phyloP scores from a whole-genome alignment of 768 basidiomycete genomes.

The Cystobasidium ongulense region DNA sequence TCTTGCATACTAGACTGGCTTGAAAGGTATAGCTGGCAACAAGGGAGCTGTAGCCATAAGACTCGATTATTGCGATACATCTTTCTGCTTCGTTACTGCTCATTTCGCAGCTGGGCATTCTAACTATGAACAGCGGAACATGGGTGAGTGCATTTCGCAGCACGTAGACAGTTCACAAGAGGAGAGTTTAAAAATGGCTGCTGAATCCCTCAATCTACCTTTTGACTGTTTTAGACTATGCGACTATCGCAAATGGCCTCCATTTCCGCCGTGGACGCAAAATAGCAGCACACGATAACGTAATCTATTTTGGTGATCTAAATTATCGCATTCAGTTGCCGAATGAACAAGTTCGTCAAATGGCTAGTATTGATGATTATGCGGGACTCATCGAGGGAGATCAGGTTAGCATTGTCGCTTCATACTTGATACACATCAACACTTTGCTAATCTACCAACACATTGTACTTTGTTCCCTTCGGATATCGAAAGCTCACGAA shows the following conservation, averaged over 20 bases:
- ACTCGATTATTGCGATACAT: conserved; percentile 80
- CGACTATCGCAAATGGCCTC: conserved; percentile 71
- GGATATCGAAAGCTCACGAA: conserved; percentile 56
- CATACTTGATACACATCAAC: no score
- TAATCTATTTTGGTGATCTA: conserved; percentile 89
- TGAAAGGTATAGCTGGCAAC: conserved; percentile 83
- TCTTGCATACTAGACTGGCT: conserved; percentile 46
- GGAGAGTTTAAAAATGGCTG: no score
- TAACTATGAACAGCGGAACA: conserved; percentile 78
- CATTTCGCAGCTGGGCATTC: conserved; percentile 93
- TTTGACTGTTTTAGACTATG: conserved; percentile 55
- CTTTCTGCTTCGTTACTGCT: conserved; percentile 88
- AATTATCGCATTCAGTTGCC: conserved; percentile 89
- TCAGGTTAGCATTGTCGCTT: conserved; percentile 55
- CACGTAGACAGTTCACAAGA: not conserved
- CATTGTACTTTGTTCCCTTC: not conserved
- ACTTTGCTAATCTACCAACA: no score
- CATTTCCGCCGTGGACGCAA: conserved; percentile 84
- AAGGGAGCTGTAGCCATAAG: conserved; percentile 94
- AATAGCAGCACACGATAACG: conserved; percentile 78
- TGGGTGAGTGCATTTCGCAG: conserved; percentile 39
- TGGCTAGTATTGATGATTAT: conserved; percentile 59
- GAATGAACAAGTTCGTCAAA: conserved; percentile 66
- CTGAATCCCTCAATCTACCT: no score
- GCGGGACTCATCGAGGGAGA: conserved; percentile 71